Percentiles rank a stretch among this genome's conserved stretches.
Conservation (phyloP, 163 green algal genomes). For the Scenedesmus sp. region DNA sequence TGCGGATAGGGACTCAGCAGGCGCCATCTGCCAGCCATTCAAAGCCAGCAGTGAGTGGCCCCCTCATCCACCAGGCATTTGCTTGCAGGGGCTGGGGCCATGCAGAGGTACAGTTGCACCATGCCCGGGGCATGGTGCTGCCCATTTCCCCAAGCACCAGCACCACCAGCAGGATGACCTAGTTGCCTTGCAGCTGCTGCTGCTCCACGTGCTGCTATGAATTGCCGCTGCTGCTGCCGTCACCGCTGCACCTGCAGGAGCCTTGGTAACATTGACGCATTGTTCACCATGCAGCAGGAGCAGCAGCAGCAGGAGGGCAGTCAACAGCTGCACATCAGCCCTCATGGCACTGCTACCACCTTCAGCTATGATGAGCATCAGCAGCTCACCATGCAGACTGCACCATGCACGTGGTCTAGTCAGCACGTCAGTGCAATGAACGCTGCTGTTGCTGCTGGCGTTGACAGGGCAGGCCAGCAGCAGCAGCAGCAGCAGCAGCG, state of each 20-base stretch:
- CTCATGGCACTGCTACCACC: conserved; percentile 2
- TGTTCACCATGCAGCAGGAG: not conserved
- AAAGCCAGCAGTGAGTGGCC: too few relatives aligned
- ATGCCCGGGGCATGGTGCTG: too few relatives aligned
- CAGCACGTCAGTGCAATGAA: not conserved
- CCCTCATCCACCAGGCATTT: too few relatives aligned
- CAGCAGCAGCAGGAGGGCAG: not conserved
- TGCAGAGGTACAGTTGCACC: too few relatives aligned
- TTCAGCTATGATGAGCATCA: conserved; percentile 24
- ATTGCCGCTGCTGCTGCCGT: not conserved
- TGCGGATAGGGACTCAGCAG: too few relatives aligned
- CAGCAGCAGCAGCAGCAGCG: not conserved
- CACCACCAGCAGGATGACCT: too few relatives aligned
- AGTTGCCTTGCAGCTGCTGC: too few relatives aligned
- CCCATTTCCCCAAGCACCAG: too few relatives aligned
- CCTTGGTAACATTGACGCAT: not conserved
- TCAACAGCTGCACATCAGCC: not conserved
- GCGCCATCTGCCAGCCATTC: too few relatives aligned
- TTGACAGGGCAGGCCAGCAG: not conserved
- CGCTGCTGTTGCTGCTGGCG: not conserved
- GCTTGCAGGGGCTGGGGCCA: too few relatives aligned
- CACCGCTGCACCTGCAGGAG: not conserved
- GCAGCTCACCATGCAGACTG: conserved; percentile 1
- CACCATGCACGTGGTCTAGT: conserved; percentile 11
- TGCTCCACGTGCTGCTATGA: not conserved